Evolutionary conservation across 2,329 filamentous ascomycete species (phyloP), one percentile per base, ranked within the genome.

Genomic region (Didymella arachidicola): DNA sequence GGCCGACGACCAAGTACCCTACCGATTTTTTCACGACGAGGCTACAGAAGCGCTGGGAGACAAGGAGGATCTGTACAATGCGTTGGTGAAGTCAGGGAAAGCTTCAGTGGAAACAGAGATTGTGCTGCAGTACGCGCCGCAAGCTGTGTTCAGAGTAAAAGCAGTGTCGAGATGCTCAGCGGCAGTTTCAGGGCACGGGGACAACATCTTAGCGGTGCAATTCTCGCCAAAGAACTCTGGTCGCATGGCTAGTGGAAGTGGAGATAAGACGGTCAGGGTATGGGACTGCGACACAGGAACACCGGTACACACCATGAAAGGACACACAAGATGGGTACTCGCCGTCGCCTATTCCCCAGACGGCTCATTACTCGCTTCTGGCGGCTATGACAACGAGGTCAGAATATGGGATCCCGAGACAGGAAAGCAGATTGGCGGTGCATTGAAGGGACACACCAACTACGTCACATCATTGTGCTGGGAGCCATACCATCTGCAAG

Each of bases 281-380:
- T 97, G 92, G 92, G 93, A 99, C 71, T 93, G 92, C 47, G 92
- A 97, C 70, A 97, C 93, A 0, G 93, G 93, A 46, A 97, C 93
- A 11, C 93, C 93, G 0, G 86, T 92, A 61, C 86, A 91, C 77
- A 98, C 93, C 0, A 79, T 98, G 47, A 90, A 92, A 68, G 93
- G 93, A 0, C 95, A 98, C 77, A 89, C 89, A 2, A 90, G 90
- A 60, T 97, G 93, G 93, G 93, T 98, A 3, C 79, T 98, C 55
- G 91, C 88, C 2, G 92, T 97, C 3, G 87, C 88, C 53, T 98
- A 92, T 87, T 93, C 91, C 14, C 92, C 93, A 0, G 92, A 97
- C 72, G 92, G 90, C 11, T 83, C 84, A 27, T 85, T 89, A 43
- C 85, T 98, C 49, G 94, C 93, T 2, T 97, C 93, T 0, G 94